Evolutionary conservation across 1,284 basidiomycete genomes (phyloP), one percentile per base, ranked within the genome.

Genomic region (Apiotrichum gamsii): DNA sequence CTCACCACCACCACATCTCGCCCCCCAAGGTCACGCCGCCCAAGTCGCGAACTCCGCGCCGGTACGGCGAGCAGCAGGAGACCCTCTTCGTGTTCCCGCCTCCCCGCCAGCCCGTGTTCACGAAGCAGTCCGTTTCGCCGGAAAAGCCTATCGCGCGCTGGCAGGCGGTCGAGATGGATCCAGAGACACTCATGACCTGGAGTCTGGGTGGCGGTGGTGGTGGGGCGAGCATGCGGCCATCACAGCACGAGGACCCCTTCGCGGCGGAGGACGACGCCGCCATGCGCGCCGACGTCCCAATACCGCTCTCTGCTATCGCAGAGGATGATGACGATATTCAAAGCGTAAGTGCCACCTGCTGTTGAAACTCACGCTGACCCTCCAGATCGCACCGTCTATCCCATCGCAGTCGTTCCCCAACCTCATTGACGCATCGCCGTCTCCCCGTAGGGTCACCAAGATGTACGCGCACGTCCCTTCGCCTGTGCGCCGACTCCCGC

Each of bases 141-240:
- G n/a, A n/a, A 4, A 23, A 29, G 15, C 29, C 38, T 1, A 15
- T 35, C 5, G 20, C 30, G 6, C 41, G 54, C 15, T 69, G 58
- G 54, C 41, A 55, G 32, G 52, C 60, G 0, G 61, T 66, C 6
- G 52, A 59, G 13, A 62, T 65, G 61, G 54, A 64, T 13, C 47
- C 65, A 14, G 66, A 69, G 39, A 69, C 66, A 2, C 51, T 69
- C 14, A 50, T 69, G 42, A 60, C 62, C 3, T 69, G 66, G 66
- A 58, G 58, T 46, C 40, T 58, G 20, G 59, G 53, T 4, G 52
- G 48, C 3, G 48, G n/a, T n/a, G n/a, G n/a, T n/a, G n/a, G n/a
- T n/a, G n/a, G n/a, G n/a, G n/a, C n/a, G n/a, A n/a, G n/a, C n/a
- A n/a, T n/a, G n/a, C n/a, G n/a, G n/a, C n/a, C n/a, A n/a, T n/a